Conservation (phyloP, 1,139 yeast species). For the Scheffersomyces insectosa region DNA sequence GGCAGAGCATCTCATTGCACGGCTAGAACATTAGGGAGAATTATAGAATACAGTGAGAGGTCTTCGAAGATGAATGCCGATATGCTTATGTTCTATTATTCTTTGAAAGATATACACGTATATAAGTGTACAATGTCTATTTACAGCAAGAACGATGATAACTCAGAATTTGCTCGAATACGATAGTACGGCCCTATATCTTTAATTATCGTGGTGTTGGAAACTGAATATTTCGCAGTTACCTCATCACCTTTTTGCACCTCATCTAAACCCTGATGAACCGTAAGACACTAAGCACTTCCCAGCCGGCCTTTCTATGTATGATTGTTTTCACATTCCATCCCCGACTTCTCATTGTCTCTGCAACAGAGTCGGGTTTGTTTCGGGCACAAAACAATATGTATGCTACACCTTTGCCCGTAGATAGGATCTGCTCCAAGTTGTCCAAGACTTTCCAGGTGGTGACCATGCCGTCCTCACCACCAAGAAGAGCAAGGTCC, state of each 20-base stretch:
- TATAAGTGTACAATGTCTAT: too few species aligned
- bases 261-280: constrained; percentile 24
- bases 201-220: neutral
- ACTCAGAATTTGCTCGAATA: neutral
- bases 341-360: constrained; percentile 45
- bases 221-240: neutral
- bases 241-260: neutral
- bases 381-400: constrained; percentile 86
- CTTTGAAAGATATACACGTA: too few species aligned
- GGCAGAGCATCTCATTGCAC: too few species aligned
- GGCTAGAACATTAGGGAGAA: too few species aligned
- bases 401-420: constrained; percentile 68
- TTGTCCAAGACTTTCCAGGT: constrained; percentile 63
- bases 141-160: too few species aligned
- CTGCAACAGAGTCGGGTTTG: constrained; percentile 62
- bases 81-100: too few species aligned
- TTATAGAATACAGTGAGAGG: too few species aligned
- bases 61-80: too few species aligned
- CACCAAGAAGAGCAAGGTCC: constrained; percentile 88
- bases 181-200: constrained; percentile 1
- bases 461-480: constrained; percentile 83
- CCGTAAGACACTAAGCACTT: constrained; percentile 73
- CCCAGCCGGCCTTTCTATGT: constrained; percentile 92
- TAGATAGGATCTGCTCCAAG: constrained; percentile 49
- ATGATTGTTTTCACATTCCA: constrained; percentile 59